A percentile compares a stretch with the other conserved stretches of the same genome.
phyloP scores from a whole-genome alignment of 768 basidiomycete species.

The Floccularia luteovirens region DNA sequence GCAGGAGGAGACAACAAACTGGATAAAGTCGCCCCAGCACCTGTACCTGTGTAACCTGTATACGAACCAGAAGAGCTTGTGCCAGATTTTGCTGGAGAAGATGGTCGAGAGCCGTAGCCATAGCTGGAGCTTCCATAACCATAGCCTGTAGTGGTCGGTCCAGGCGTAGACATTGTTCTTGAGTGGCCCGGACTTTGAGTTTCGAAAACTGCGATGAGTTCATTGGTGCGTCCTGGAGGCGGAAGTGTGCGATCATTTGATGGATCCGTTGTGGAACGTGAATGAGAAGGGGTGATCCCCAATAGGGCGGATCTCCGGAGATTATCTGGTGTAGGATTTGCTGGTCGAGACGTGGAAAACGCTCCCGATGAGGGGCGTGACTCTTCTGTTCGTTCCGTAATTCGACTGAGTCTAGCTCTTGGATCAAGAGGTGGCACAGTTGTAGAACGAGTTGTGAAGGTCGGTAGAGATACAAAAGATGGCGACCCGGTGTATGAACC shows the following conservation, averaged over 20 bases:
- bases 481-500: constrained; percentile 38
- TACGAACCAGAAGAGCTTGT: constrained; percentile 26
- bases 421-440: constrained; percentile 24
- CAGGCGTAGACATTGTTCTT: constrained; percentile 47
- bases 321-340: constrained; percentile 35
- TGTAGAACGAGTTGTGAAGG: constrained; percentile 26
- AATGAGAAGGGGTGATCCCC: constrained; percentile 34
- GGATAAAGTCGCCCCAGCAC: constrained; percentile 22
- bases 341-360: constrained; percentile 25
- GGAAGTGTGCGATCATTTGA: constrained; percentile 33
- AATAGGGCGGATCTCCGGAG: constrained; percentile 38
- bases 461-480: constrained; percentile 37
- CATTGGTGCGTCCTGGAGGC: constrained; percentile 54
- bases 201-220: constrained; percentile 71
- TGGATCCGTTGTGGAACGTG: constrained; percentile 54
- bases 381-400: constrained; percentile 74
- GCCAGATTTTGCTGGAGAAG: constrained; percentile 37
- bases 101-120: constrained; percentile 32
- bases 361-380: constrained; percentile 49
- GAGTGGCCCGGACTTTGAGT: constrained; percentile 40
- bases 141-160: constrained; percentile 22
- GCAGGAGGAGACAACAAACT: constrained; percentile 44
- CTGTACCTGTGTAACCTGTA: constrained; percentile 23
- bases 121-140: constrained; percentile 21
- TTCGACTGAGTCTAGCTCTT: constrained; percentile 57